phyloP scores from a whole-genome alignment of 164 flowering plant genomes.

The Malania oleifera region DNA sequence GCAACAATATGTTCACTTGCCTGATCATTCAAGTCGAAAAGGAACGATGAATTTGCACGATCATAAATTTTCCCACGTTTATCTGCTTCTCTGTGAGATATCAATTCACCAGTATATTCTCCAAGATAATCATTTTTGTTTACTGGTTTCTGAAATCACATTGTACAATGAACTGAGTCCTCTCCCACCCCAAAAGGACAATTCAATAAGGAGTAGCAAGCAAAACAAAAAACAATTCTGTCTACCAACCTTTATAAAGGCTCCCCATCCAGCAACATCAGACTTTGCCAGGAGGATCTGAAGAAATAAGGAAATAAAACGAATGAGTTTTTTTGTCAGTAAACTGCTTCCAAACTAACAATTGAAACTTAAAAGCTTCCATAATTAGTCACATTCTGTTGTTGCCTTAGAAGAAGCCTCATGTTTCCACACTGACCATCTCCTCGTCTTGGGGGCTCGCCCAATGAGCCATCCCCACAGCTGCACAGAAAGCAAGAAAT shows the following conservation, averaged over 20 bases:
- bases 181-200: too few relatives aligned
- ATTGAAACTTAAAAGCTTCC: background rate
- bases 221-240: background rate
- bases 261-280: slow-evolving; percentile 99
- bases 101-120: slow-evolving; percentile 95
- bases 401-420: slow-evolving; percentile 88
- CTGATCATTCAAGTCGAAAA: slow-evolving; percentile 95
- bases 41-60: slow-evolving; percentile 89
- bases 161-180: slow-evolving; percentile 8
- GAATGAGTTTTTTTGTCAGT: background rate
- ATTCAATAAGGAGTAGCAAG: background rate
- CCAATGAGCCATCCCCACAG: slow-evolving; percentile 88
- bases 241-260: slow-evolving; percentile 73
- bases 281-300: slow-evolving; percentile 89
- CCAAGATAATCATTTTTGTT: slow-evolving; percentile 94
- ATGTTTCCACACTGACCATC: slow-evolving; percentile 96
- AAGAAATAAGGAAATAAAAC: background rate
- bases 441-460: slow-evolving; percentile 75
- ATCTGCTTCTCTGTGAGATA: slow-evolving; percentile 92
- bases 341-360: background rate
- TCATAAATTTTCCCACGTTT: slow-evolving; percentile 97
- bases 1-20: slow-evolving; percentile 22
- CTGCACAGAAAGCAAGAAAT: slow-evolving; percentile 30
- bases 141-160: slow-evolving; percentile 68
- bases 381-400: slow-evolving; percentile 62